Evolutionary conservation across 2,329 filamentous ascomycete species (phyloP).

Genomic region (Neonectria ditissima): DNA sequence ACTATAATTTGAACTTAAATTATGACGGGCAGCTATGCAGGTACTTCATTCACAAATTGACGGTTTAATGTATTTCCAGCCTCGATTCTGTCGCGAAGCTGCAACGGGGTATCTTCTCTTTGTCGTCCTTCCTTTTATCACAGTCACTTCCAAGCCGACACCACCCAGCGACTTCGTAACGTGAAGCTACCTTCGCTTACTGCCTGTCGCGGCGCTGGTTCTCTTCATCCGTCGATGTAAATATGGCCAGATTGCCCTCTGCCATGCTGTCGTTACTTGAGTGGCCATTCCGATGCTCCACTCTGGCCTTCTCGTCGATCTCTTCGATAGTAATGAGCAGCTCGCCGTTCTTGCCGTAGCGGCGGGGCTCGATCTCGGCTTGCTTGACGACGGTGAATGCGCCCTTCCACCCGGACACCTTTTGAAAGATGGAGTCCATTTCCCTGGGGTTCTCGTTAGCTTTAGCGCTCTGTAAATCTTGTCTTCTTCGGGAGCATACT

Average conservation of each 20-base stretch:
- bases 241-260: constrained; percentile 43
- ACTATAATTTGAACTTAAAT: too few relatives aligned
- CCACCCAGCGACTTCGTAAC: neutral
- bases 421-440: constrained; percentile 74
- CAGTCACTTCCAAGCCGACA: neutral
- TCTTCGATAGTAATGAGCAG: constrained; percentile 62
- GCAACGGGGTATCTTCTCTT: too few relatives aligned
- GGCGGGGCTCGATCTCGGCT: constrained; percentile 61
- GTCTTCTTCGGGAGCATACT: constrained; percentile 43
- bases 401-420: constrained; percentile 58
- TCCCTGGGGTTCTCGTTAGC: constrained; percentile 51
- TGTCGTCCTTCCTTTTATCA: neutral
- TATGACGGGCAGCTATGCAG: too few relatives aligned
- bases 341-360: constrained; percentile 71
- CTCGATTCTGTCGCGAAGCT: too few relatives aligned
- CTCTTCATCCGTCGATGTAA: constrained; percentile 50
- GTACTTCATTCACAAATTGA: too few relatives aligned
- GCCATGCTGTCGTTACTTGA: constrained; percentile 40
- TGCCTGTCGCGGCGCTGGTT: constrained; percentile 42
- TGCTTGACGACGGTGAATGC: constrained; percentile 53
- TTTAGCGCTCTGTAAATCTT: neutral
- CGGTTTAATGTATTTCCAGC: too few relatives aligned
- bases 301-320: constrained; percentile 52
- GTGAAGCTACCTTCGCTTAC: neutral
- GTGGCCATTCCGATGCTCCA: constrained; percentile 46